Percentiles rank a stretch among this genome's conserved stretches.
phyloP scores from a whole-genome alignment of 1,284 basidiomycete genomes.

The Ceratobasidium sp. region DNA sequence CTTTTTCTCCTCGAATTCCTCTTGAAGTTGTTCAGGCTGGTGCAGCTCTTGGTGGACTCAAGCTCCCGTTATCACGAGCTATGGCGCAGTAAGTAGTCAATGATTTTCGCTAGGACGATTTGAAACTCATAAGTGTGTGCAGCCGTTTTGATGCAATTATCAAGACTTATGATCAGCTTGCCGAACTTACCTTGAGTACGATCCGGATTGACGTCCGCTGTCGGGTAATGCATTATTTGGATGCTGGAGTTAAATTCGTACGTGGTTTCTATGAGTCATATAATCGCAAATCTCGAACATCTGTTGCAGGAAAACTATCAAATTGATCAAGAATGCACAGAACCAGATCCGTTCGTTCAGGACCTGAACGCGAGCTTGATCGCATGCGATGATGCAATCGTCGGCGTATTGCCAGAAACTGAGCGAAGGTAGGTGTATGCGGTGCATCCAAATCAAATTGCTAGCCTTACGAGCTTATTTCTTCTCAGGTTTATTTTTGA shows the following conservation, averaged over 20 bases:
- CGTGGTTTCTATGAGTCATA: slow-evolving; percentile 53
- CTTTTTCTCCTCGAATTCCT: slow-evolving; percentile 67
- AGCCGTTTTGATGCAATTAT: slow-evolving; percentile 93
- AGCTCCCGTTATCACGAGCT: slow-evolving; percentile 84
- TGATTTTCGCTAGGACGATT: too few species aligned
- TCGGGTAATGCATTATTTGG: slow-evolving; percentile 85
- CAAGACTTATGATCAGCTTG: slow-evolving; percentile 90
- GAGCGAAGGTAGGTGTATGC: slow-evolving; percentile 73
- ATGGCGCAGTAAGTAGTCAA: slow-evolving; percentile 84
- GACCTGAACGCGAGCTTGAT: slow-evolving; percentile 89
- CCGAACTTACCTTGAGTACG: slow-evolving; percentile 89
- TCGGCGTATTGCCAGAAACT: slow-evolving; percentile 70
- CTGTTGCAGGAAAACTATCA: slow-evolving; percentile 81
- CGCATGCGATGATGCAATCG: slow-evolving; percentile 80
- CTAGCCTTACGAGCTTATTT: slow-evolving; percentile 14
- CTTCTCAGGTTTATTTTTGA: slow-evolving; percentile 82
- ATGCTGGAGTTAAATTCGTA: slow-evolving; percentile 82
- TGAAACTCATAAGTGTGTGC: too few species aligned
- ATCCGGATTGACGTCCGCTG: slow-evolving; percentile 92
- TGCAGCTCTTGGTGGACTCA: slow-evolving; percentile 66
- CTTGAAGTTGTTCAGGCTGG: slow-evolving; percentile 54
- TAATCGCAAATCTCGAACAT: slow-evolving; percentile 24
- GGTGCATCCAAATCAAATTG: not conserved
- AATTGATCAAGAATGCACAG: slow-evolving; percentile 84
- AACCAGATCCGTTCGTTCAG: slow-evolving; percentile 91